phyloP scores from a whole-genome alignment of 805 yeast genomes.

The Myxozyma nipponensis region DNA sequence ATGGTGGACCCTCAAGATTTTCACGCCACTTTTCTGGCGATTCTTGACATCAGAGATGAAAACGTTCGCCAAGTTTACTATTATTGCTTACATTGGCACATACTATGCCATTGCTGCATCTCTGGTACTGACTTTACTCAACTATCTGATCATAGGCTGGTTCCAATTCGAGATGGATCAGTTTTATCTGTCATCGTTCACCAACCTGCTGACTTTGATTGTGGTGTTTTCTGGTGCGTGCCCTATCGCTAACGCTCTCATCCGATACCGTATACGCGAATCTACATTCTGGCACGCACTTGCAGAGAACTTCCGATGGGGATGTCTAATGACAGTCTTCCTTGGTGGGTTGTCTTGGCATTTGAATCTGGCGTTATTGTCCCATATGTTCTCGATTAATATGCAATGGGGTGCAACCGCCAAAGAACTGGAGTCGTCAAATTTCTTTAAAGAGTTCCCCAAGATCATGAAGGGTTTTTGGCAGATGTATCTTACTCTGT shows the following conservation, averaged over 20 bases:
- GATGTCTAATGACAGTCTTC: conserved; percentile 13
- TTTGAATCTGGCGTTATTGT: conserved; percentile 12
- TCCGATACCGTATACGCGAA: conserved; percentile 6
- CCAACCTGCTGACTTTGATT: conserved; percentile 7
- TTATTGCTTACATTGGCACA: conserved; percentile 22
- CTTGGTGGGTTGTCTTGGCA: conserved; percentile 23
- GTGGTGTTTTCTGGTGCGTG: conserved; percentile 19
- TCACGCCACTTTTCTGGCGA: conserved; percentile 20
- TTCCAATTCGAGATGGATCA: conserved; percentile 11
- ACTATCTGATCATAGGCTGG: conserved; percentile 21
- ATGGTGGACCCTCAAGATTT: conserved; percentile 11
- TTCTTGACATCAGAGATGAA: conserved; percentile 17
- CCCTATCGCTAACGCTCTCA: conserved; percentile 14
- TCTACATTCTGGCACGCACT: conserved; percentile 11
- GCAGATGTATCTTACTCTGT: conserved; percentile 12
- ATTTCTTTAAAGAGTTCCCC: conserved; percentile 21
- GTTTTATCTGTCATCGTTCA: conserved; percentile 16
- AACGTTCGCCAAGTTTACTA: conserved; percentile 18
- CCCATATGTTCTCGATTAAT: conserved; percentile 20
- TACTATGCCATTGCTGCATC: conserved; percentile 21
- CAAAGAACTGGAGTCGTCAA: conserved; percentile 19
- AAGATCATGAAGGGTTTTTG: conserved; percentile 16
- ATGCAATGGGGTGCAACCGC: conserved; percentile 27
- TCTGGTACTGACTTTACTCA: conserved; percentile 12
- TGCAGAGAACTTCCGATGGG: conserved; percentile 6